A percentile compares a stretch with the other conserved stretches of the same genome.
Evolutionary conservation across 192 early-diverging fungal genomes (phyloP).

Genomic region (Backusella westeae): DNA sequence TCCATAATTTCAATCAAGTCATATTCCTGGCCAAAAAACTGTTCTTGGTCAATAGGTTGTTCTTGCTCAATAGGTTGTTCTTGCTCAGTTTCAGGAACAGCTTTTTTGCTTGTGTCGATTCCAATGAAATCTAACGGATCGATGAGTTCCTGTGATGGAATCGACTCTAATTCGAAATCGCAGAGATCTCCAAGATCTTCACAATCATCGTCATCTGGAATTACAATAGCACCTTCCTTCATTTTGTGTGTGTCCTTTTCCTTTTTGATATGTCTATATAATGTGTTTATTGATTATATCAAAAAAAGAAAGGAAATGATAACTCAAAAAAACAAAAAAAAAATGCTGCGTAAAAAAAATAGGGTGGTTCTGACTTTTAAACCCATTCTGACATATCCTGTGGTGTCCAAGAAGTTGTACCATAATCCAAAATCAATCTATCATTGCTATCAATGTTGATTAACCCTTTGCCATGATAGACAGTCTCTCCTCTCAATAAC

Average conservation of each 20-base stretch:
- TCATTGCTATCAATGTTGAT: not conserved
- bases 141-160: not conserved
- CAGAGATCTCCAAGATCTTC: not conserved
- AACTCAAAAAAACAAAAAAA: not conserved
- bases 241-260: not conserved
- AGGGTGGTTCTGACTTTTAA: not conserved
- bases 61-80: not conserved
- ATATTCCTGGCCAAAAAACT: not conserved
- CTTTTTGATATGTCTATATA: not conserved
- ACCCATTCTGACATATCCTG: conserved; percentile 17
- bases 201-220: not conserved
- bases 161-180: not conserved
- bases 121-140: not conserved
- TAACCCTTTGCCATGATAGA: conserved; percentile 18
- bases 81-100: not conserved
- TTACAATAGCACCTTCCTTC: not conserved
- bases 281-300: not conserved
- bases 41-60: not conserved
- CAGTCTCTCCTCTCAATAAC: conserved; percentile 6
- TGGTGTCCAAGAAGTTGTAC: not conserved
- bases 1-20: not conserved
- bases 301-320: not conserved
- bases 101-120: not conserved
- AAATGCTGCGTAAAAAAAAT: not conserved
- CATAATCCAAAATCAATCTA: conserved; percentile 12